These are phyloP conservation scores for Naegleria lovaniensis DNA, from an alignment of 208 protist genomes.

Conservation along the genomic window DNA sequence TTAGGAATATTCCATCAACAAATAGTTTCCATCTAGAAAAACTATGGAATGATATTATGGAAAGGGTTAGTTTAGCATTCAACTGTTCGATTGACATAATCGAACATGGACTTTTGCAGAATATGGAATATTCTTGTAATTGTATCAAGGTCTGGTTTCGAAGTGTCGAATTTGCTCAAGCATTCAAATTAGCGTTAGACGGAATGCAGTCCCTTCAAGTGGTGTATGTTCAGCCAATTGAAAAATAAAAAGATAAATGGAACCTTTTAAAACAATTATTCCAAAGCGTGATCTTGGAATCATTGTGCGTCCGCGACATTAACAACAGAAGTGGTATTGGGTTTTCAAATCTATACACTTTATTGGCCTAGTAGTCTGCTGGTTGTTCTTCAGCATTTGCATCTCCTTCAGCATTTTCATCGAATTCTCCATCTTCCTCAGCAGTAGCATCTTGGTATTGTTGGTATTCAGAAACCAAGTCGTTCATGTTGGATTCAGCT, in stretches of 20 bases:
- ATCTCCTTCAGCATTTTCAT: constrained; percentile 49
- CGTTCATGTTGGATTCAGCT: constrained; percentile 72
- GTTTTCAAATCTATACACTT: too few species aligned
- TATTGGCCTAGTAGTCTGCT: not conserved
- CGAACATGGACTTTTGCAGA: not conserved
- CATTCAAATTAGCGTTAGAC: not conserved
- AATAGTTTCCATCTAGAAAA: not conserved
- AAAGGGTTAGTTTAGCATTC: not conserved
- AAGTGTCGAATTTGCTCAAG: not conserved
- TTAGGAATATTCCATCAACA: not conserved
- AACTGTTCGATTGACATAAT: not conserved
- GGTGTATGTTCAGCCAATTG: not conserved
- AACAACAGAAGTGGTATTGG: too few species aligned
- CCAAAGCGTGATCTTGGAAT: too few species aligned
- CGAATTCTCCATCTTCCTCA: constrained; percentile 72
- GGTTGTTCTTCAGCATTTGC: constrained; percentile 24
- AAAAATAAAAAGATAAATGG: not conserved
- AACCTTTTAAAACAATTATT: too few species aligned
- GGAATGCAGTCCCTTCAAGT: not conserved
- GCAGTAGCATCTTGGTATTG: constrained; percentile 64
- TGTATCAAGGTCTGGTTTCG: not conserved
- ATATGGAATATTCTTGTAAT: not conserved
- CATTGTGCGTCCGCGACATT: too few species aligned
- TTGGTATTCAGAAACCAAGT: constrained; percentile 38
- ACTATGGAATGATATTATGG: not conserved